Base-by-base conservation (phyloP, 2,329 filamentous ascomycete genomes). In the Emericellopsis atlantica region DNA sequence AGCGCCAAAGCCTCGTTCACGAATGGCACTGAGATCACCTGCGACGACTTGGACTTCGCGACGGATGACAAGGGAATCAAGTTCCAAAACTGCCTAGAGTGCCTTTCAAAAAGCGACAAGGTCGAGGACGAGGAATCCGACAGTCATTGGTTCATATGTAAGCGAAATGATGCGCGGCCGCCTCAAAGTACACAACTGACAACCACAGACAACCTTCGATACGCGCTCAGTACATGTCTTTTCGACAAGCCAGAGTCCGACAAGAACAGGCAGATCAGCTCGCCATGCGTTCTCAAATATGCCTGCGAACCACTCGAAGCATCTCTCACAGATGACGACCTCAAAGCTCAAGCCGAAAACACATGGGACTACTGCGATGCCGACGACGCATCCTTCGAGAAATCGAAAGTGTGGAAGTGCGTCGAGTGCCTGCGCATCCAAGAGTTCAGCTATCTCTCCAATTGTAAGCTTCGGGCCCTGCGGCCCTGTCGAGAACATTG, bases 61-160 rank as follows among this genome's bases (percentile, higher is more conserved):
- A 50, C 52, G 4, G 56, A 57, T 1, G 40, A 52, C 1, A 47
- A 23, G 1, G 70, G 70, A 0, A 64, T 64, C 38, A 66, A 67
- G 39, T 74, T 64, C 52, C 59, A 63, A 45, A 61, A 58, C 26
- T 74, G 70, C 33, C 14, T 70, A 1, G 52, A 59, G 2, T 74
- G 70, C 41, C 51, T 74, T 0, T 62, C 66, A 21, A 61, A 59
- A 36, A 74, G 70, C 46, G 56, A 64, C 1, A 57, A 58, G 2
- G 52, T 57, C 2, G 61, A 58, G 29, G 58, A 52, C 0, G 46
- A 49, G 1, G 63, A 70, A 44, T 65, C 48, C 2, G 69, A 72
- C 32, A 32, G 62, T 1, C 52, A 53, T 4, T 72, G 63, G 65
- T 68, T 66, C 42, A 44, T 73, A 24, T 72, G 69, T 73, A 62